Conservation (phyloP, 2,329 filamentous ascomycete species). For the Dissoconium aciculare region DNA sequence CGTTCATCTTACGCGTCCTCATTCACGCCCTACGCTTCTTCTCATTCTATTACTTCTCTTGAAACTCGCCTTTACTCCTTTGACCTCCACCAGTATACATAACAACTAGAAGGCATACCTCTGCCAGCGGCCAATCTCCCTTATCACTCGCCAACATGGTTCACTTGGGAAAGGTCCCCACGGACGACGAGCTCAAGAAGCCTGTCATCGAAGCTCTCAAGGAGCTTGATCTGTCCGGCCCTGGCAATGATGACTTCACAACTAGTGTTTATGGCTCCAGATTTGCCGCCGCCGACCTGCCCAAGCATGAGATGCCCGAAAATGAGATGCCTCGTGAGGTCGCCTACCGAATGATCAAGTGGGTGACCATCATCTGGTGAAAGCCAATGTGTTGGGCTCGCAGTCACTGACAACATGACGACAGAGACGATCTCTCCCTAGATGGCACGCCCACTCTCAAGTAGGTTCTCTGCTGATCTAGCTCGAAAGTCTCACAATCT, state of each 20-base stretch:
- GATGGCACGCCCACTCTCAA: conserved; percentile 84
- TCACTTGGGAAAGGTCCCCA: conserved; percentile 21
- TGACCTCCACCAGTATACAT: no score
- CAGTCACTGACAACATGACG: conserved; percentile 4
- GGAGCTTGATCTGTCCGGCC: conserved; percentile 32
- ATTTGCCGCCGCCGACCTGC: conserved; percentile 69
- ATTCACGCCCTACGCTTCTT: no score
- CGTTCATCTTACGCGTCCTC: no score
- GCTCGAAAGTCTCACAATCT: not conserved
- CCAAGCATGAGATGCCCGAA: conserved; percentile 75
- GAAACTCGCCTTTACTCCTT: no score
- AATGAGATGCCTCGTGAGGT: conserved; percentile 78
- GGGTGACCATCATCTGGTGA: conserved; percentile 2
- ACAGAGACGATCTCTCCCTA: conserved; percentile 64
- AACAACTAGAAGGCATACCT: no score
- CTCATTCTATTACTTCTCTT: no score
- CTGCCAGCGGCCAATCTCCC: no score
- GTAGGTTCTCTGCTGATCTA: conserved; percentile 30
- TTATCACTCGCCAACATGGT: conserved; percentile 19
- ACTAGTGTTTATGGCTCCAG: conserved; percentile 77
- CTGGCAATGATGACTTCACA: conserved; percentile 43
- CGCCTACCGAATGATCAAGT: conserved; percentile 91
- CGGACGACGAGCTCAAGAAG: conserved; percentile 20
- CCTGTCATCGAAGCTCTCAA: conserved; percentile 32
- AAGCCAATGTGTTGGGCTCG: not conserved